phyloP scores from a whole-genome alignment of 441 rosid genomes.

The Syzygium malaccense region DNA sequence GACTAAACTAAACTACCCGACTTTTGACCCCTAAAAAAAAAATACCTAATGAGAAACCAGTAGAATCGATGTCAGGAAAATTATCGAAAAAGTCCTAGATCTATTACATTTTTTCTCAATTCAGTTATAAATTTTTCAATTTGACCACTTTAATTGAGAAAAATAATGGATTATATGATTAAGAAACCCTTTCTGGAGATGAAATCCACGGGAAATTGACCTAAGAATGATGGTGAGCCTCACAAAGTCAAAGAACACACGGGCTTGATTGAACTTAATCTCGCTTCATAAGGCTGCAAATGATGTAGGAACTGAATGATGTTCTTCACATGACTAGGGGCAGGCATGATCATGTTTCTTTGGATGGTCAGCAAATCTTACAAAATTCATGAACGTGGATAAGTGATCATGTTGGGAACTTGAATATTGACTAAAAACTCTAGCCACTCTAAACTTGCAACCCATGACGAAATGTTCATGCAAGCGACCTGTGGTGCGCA shows the following conservation, averaged over 20 bases:
- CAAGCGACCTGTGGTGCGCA: rapidly evolving
- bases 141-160: not conserved
- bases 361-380: not conserved
- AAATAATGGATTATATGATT: not conserved
- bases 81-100: not conserved
- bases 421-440: not conserved
- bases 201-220: not conserved
- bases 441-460: not conserved
- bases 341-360: not conserved
- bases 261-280: not conserved
- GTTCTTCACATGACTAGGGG: not conserved
- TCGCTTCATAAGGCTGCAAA: not conserved
- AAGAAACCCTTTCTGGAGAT: not conserved
- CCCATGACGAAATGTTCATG: not conserved
- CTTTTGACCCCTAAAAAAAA: no score
- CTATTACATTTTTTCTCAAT: not conserved
- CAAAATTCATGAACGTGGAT: not conserved
- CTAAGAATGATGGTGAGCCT: not conserved
- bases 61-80: not conserved
- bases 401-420: not conserved
- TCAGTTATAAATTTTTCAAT: not conserved
- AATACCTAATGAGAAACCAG: not conserved
- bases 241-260: not conserved
- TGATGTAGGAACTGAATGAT: not conserved
- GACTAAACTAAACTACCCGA: not conserved